Base-by-base conservation (phyloP, 495 filamentous ascomycete species). In the Niebla homalea region DNA sequence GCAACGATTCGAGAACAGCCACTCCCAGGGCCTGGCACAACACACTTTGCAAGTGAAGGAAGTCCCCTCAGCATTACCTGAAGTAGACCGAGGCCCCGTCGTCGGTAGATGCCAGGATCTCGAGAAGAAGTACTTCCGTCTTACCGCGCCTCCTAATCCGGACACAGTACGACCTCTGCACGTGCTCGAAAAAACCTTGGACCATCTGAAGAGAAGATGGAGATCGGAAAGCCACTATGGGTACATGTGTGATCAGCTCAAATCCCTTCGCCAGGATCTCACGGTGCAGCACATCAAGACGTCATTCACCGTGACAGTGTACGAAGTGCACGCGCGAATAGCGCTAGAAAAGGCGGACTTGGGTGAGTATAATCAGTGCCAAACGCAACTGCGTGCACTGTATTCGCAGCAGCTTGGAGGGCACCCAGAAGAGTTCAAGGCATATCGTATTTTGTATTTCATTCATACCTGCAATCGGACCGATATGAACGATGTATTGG, bases 301-400 rank as follows among this genome's bases (percentile, higher is more conserved):
- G 60, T 84, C 92, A 43, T 96, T 97, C 64, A 95, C 89, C 5
- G 89, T 96, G 47, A 80, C 74, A 52, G 92, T 95, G 43, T 99
- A 99, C 66, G 92, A 99, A 72, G 88, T 89, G 52, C 93, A 99
- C 70, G 93, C 90, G 46, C 82, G 92, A 38, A 97, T 99, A 70
- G 92, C 92, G 53, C 72, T 99, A 63, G 92, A 99, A 74, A 96
- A 93, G 77, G 89, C 84, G 64, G 92, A 99, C 75, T 77, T 96
- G 71, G 90, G 92, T 99, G 92, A 99, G 92, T 99, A 97, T 88
- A 99, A 99, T 74, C 92, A 99, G 78, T 99, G 92, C 67, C 93
- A 97, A 73, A 95, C 92, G 53, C 92, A 97, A 71, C 77, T 99
- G 61, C 84, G 85, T 61, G 85, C 83, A 50, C 73, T 99, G 57